Evolutionary conservation across 257 asterid genomes (phyloP).

Genomic region (Nicotiana obtusifolia): DNA sequence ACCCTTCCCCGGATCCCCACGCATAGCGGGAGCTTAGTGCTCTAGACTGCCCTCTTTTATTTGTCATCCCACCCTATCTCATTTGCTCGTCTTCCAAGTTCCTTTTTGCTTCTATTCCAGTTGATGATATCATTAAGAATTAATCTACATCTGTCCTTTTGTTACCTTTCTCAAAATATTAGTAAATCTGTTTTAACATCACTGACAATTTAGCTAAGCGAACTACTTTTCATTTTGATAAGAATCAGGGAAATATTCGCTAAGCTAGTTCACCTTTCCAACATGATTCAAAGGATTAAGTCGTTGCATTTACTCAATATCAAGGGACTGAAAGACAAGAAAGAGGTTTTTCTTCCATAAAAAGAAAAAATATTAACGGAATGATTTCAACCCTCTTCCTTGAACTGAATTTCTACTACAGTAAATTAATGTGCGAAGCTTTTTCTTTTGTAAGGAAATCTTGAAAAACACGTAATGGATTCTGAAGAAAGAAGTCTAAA

Average conservation of each 20-base stretch:
- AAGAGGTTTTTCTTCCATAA: not conserved
- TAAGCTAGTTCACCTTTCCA: not conserved
- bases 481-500: not conserved
- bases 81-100: not conserved
- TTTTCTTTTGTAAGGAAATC: not conserved
- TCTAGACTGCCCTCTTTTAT: not conserved
- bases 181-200: not conserved
- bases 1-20: too few relatives aligned
- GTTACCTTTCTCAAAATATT: too few relatives aligned
- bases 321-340: not conserved
- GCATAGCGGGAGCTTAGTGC: too few relatives aligned
- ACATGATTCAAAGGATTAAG: not conserved
- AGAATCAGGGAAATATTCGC: not conserved
- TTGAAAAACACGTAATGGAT: not conserved
- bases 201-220: not conserved
- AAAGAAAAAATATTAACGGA: not conserved
- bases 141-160: not conserved
- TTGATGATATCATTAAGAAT: not conserved
- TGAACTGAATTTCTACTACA: too few relatives aligned
- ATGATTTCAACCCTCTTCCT: not conserved
- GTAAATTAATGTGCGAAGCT: not conserved
- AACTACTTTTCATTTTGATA: not conserved
- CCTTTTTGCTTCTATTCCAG: not conserved
- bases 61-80: not conserved
- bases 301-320: not conserved